Conservation (phyloP, 129 eudicot species). For the Pittosporum tobira region DNA sequence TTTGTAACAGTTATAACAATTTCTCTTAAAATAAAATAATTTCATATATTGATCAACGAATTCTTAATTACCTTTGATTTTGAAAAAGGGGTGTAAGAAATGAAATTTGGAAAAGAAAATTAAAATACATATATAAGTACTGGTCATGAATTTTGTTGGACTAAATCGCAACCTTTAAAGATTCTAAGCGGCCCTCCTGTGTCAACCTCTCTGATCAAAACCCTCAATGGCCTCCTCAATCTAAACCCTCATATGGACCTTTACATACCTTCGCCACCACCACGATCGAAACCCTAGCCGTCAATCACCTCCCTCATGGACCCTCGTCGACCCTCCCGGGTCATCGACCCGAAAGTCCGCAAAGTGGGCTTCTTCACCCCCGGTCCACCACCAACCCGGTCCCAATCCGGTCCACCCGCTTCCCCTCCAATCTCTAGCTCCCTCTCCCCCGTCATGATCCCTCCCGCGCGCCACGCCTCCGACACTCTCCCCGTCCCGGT, state of each 20-base stretch:
- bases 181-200: too few relatives aligned
- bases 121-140: too few relatives aligned
- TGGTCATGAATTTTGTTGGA: too few relatives aligned
- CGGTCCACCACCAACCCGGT: conserved; percentile 39
- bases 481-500: conserved; percentile 33
- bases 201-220: background rate
- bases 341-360: conserved; percentile 78
- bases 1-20: too few relatives aligned
- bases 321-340: conserved; percentile 66
- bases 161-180: too few relatives aligned
- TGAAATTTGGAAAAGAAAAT: too few relatives aligned
- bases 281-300: conserved; percentile 3
- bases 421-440: conserved; percentile 39
- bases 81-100: too few relatives aligned
- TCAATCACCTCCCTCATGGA: conserved; percentile 35
- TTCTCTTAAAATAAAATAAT: too few relatives aligned
- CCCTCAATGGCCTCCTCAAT: background rate
- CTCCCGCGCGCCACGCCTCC: conserved; percentile 61
- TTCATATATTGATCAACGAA: too few relatives aligned
- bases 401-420: conserved; percentile 37
- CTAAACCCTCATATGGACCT: conserved; percentile 4
- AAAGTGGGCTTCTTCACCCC: conserved; percentile 81
- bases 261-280: conserved; percentile 10
- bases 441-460: conserved; percentile 84
- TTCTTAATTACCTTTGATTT: too few relatives aligned